Evolutionary conservation across 345 rosid species (phyloP).

Genomic region (Eucalyptus cladocalyx): DNA sequence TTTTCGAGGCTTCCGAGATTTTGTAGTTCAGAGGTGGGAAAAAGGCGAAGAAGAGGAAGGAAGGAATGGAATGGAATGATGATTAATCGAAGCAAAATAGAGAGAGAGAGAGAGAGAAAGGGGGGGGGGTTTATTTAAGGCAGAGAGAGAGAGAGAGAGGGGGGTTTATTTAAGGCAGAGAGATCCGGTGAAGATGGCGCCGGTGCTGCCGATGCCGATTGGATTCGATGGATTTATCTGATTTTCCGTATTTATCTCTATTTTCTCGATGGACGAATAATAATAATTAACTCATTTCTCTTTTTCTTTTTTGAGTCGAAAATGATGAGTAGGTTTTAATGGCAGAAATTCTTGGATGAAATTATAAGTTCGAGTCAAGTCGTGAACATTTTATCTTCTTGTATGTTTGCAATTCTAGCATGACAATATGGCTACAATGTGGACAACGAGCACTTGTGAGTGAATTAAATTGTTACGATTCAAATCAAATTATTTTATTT

Average conservation of each 20-base stretch:
- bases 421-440: accelerated
- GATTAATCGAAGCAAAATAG: background rate
- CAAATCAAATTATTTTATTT: background rate
- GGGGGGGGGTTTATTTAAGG: background rate
- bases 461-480: background rate
- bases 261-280: background rate
- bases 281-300: too few relatives aligned
- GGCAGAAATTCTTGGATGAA: background rate
- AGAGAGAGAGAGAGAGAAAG: background rate
- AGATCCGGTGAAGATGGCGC: constrained; percentile 36
- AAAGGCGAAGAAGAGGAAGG: background rate
- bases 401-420: background rate
- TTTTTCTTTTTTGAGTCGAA: too few relatives aligned
- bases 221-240: background rate
- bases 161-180: background rate
- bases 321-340: too few relatives aligned
- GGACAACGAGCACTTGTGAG: too few relatives aligned
- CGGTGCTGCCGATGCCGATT: background rate
- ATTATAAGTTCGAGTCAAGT: background rate
- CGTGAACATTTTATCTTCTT: background rate
- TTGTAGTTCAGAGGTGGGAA: background rate
- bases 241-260: background rate
- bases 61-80: background rate
- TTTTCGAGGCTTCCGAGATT: constrained; percentile 9
- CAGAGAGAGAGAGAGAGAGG: background rate